Base-by-base conservation (phyloP, 164 flowering plant genomes). In the Chloranthus sessilifolius region DNA sequence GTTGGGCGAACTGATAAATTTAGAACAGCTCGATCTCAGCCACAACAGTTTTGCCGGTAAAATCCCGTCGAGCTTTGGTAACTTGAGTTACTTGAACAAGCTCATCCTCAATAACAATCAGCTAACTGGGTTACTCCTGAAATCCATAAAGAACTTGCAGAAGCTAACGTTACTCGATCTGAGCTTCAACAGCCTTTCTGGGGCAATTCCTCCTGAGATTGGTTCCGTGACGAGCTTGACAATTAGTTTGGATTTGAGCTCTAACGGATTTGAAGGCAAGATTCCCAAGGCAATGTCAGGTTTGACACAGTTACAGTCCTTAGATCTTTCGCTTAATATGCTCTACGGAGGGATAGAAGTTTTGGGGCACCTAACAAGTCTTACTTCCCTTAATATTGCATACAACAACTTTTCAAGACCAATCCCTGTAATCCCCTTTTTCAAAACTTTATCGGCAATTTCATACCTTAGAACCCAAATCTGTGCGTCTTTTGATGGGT, bases 1-100 rank as follows among this genome's bases (percentile, higher is more conserved):
- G 71, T 59, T 94, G 7, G 95, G 95, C 2, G 75, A 68, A 47
- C 76, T 89, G 34, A 78, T 80, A 37, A 86, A 84, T 58, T 68
- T 94, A 33, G 95, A 94, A 80, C 88, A 78, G 73, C 90, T 94
- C 61, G 99, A 94, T 70, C 78, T 89, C 15, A 88, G 96, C 48
- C 62, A 74, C 51, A 94, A 94, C 70, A 76, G 92, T 55, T 87
- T 89, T 62, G 65, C 74, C 0, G 96, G 96, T 9, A 80, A 66
- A 67, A 82, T 89, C 20, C 96, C 97, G 1, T 43, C 20, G 61
- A 82, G 82, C 52, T 86, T 94, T 50, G 97, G 95, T 8, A 85
- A 85, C 56, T 69, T 89, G 51, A 87, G 83, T 67, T 89, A 85
- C 77, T 69, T 89, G 74, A 85, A 85, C 69, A 89, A 87, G 70